These are phyloP conservation scores for Trypanosomatidae sp. DNA, from an alignment of 208 protist species.

Conservation along the genomic window DNA sequence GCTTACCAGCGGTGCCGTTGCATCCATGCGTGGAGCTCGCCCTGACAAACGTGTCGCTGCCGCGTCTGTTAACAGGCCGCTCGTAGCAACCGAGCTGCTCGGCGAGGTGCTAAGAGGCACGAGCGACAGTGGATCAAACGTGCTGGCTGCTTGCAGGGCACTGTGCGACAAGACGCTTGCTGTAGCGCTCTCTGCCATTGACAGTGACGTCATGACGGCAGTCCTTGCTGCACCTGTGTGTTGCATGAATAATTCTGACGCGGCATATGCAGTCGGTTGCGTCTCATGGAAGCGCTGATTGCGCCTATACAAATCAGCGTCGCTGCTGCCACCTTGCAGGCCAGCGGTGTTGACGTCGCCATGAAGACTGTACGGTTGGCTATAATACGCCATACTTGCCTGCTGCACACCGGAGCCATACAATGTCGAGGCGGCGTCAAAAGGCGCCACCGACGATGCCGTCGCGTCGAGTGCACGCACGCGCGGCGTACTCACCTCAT, in stretches of 20 bases:
- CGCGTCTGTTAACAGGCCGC: background rate
- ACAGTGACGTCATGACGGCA: conserved; percentile 22
- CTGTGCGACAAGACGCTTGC: conserved; percentile 19
- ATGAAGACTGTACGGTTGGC: conserved; percentile 17
- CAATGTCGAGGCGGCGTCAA: conserved; percentile 8
- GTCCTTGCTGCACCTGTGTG: background rate
- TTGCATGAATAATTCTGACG: too few relatives aligned
- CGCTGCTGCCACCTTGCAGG: too few relatives aligned
- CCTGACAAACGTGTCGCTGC: background rate
- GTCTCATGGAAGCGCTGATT: too few relatives aligned
- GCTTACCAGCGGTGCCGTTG: background rate
- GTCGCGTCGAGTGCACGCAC: background rate
- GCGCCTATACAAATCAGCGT: too few relatives aligned
- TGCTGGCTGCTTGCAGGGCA: conserved; percentile 1
- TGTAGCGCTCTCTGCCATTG: too few relatives aligned
- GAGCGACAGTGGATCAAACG: conserved; percentile 18
- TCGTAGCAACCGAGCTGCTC: background rate
- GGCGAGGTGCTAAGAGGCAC: too few relatives aligned
- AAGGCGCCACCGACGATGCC: conserved; percentile 11
- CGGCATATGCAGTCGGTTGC: too few relatives aligned
- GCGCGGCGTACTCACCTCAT: conserved; percentile 39
- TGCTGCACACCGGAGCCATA: conserved; percentile 35
- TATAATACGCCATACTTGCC: conserved; percentile 52
- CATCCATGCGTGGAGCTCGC: background rate
- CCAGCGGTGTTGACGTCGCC: too few relatives aligned